Base-by-base conservation (phyloP, 1,284 basidiomycete genomes). In the Leccinum pallidistipes region DNA sequence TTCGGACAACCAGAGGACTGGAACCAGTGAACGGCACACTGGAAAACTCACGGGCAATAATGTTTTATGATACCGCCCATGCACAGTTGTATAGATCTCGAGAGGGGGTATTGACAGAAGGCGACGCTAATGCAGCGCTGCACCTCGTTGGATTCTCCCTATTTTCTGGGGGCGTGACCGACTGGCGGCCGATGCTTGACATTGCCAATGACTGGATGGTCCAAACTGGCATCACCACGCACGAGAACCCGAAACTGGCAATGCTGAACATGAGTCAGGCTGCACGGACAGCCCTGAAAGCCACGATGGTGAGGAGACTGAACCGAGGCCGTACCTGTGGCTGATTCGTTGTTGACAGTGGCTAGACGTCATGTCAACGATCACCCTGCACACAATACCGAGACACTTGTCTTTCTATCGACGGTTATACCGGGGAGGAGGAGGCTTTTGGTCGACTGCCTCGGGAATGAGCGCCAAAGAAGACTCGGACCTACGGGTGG, bases 121-220 rank as follows among this genome's bases (percentile, higher is more conserved):
- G 79, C 54, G 88, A 92, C 66, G 91, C 88, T 3, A 80, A 89
- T 64, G 88, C 90, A 2, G 89, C 91, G 3, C 70, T 91, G 49
- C 88, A 90, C 73, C 81, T 92, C 60, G 79, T 91, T 59, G 84
- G 81, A 68, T 91, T 86, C 74, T 87, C 86, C 54, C 78, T 88
- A 57, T 76, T 91, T 66, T 85, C 84, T 8, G 85, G 87, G 53
- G 84, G 86, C 47, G 72, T 79, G 61, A 83, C 81, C 18, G 83
- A 87, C 68, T 93, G 91, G 91, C 80, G 81, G 60, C 75, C 78
- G 2, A 83, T 87, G 65, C 83, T 92, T 66, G 78, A 81, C 43
- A 79, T 90, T 34, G 85, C 89, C 53, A 83, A 82, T 65, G 87
- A 90, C 61, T 92, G 91, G 91, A 76, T 92, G 55, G 77, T 75